These are phyloP conservation scores for Magnusiomyces paraingens DNA, from an alignment of 1,139 yeast genomes.

Conservation along the genomic window DNA sequence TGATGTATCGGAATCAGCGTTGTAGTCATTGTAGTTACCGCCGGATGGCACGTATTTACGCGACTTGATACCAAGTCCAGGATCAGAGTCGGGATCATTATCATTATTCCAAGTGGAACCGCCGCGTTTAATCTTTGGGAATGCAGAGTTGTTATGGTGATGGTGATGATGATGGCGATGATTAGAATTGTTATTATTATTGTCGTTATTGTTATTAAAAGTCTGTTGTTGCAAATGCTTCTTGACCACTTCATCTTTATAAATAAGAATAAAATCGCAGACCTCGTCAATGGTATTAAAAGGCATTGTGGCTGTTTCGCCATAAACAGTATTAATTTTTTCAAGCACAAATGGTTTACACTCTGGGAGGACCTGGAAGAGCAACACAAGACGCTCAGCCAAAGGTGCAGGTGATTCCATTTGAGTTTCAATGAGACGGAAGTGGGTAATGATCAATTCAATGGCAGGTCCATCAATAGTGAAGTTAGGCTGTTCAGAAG, in stretches of 20 bases:
- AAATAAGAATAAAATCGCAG: slow-evolving; percentile 15
- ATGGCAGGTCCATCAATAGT: slow-evolving; percentile 8
- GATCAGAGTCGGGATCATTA: too few relatives aligned
- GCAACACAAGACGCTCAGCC: slow-evolving; percentile 18
- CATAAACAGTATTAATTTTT: slow-evolving; percentile 4
- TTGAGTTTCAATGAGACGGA: slow-evolving; percentile 17
- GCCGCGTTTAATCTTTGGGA: too few relatives aligned
- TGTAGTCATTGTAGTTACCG: too few relatives aligned
- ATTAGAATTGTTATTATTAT: too few relatives aligned
- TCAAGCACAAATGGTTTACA: slow-evolving; percentile 11
- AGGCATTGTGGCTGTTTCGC: neutral
- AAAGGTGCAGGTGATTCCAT: slow-evolving; percentile 19
- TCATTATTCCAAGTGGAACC: too few relatives aligned
- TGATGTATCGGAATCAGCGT: too few relatives aligned
- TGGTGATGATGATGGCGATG: too few relatives aligned
- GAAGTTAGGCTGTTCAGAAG: neutral
- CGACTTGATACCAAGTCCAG: too few relatives aligned
- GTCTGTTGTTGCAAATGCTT: neutral
- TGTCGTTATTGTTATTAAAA: neutral
- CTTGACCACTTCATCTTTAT: slow-evolving; percentile 14
- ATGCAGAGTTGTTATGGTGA: too few relatives aligned
- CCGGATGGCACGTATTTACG: too few relatives aligned
- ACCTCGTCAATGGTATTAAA: slow-evolving; percentile 15
- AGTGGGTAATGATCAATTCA: slow-evolving; percentile 11
- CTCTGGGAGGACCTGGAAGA: slow-evolving; percentile 17